A percentile compares a stretch with the other conserved stretches of the same genome.
Evolutionary conservation across 2,329 filamentous ascomycete species (phyloP).

Genomic region (Dichotomopilus funicola): DNA sequence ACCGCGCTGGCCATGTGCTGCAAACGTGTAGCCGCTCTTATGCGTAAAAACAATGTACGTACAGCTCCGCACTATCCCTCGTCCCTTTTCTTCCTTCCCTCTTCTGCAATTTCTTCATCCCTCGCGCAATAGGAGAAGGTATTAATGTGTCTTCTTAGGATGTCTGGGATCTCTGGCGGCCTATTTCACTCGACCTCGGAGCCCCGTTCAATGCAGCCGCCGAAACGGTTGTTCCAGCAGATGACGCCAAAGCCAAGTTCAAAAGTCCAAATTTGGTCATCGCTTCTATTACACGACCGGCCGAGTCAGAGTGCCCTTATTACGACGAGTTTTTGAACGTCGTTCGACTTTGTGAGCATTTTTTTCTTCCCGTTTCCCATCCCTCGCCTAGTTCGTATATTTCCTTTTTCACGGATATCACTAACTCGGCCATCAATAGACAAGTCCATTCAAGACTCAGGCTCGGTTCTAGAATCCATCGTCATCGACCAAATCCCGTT

Average conservation of each 20-base stretch:
- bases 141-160: constrained; percentile 5
- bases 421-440: constrained; percentile 2
- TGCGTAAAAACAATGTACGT: constrained; percentile 1
- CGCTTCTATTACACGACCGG: constrained; percentile 1
- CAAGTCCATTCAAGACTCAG: background rate
- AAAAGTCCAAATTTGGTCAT: constrained; percentile 1
- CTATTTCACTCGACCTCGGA: background rate
- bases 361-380: background rate
- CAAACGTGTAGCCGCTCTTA: background rate
- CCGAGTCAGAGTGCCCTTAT: background rate
- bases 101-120: no score
- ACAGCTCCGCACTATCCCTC: background rate
- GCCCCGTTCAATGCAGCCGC: no score
- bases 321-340: constrained; percentile 3
- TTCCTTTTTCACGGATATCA: background rate
- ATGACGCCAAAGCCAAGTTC: no score
- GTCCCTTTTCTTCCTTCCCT: background rate
- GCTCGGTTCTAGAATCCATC: constrained; percentile 12
- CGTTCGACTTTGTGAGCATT: constrained; percentile 7
- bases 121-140: no score
- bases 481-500: constrained; percentile 19
- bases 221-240: no score
- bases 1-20: constrained; percentile 15
- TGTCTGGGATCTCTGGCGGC: constrained; percentile 4
- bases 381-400: no score